Evolutionary conservation across 345 rosid species (phyloP).

Genomic region (Melastoma malabathricum): DNA sequence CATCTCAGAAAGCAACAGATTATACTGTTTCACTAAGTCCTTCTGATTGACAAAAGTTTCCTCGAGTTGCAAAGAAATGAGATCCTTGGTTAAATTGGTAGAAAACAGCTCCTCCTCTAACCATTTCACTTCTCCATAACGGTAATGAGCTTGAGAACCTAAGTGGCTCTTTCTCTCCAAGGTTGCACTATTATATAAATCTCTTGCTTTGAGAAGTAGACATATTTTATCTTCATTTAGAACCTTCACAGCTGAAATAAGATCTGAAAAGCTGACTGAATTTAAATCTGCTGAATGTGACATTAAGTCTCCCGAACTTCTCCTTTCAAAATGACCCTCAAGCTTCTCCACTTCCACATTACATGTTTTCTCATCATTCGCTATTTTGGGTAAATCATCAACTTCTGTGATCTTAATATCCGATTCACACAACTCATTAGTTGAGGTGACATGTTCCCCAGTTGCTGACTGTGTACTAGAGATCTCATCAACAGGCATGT

Average conservation of each 20-base stretch:
- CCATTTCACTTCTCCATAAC: slow-evolving; percentile 25
- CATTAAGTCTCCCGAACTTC: slow-evolving; percentile 11
- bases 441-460: slow-evolving; percentile 6
- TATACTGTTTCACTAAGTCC: slow-evolving; percentile 27
- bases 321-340: slow-evolving; percentile 21
- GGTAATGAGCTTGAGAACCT: slow-evolving; percentile 5
- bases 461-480: slow-evolving; percentile 5
- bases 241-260: slow-evolving; percentile 28
- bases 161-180: slow-evolving; percentile 11
- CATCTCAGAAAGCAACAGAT: slow-evolving; percentile 29
- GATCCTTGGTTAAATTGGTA: slow-evolving; percentile 34
- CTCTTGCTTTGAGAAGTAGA: slow-evolving; percentile 36
- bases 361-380: no score
- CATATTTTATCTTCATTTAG: slow-evolving; percentile 46
- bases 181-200: slow-evolving; percentile 13
- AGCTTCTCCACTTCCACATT: slow-evolving; percentile 11
- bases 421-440: slow-evolving; percentile 7
- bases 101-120: slow-evolving; percentile 50
- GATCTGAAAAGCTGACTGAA: slow-evolving; percentile 30
- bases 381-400: neutral
- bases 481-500: neutral
- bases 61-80: slow-evolving; percentile 41
- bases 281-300: slow-evolving; percentile 14
- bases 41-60: slow-evolving; percentile 41
- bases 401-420: slow-evolving; percentile 15